These are phyloP conservation scores for Camelina hispida DNA, from an alignment of 345 rosid genomes.

Conservation along the genomic window DNA sequence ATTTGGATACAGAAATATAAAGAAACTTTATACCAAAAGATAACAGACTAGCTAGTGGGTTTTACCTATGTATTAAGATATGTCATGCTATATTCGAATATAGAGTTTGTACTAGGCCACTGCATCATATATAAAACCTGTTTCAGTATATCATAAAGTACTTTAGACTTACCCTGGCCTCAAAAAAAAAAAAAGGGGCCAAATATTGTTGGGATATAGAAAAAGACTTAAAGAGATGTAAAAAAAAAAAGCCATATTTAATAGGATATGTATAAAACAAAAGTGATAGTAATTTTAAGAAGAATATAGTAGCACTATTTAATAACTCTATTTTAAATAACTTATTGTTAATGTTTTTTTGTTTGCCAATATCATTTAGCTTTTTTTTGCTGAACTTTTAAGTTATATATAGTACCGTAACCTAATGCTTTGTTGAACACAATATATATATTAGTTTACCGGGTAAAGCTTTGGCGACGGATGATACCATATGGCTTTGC, in stretches of 20 bases:
- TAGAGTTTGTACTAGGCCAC: not conserved
- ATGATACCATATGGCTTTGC: conserved; percentile 72
- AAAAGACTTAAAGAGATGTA: no score
- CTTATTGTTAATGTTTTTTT: no score
- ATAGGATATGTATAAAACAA: not conserved
- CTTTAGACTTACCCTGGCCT: no score
- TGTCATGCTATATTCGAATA: not conserved
- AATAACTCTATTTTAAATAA: no score
- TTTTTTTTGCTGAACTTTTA: no score
- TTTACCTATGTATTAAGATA: not conserved
- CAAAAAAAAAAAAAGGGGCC: no score
- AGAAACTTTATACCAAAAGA: not conserved
- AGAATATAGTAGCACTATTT: not conserved
- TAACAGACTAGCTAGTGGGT: not conserved
- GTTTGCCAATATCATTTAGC: no score
- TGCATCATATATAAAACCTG: not conserved
- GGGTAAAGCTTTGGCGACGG: conserved; percentile 60
- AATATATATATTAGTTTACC: conserved; percentile 55
- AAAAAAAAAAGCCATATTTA: no score
- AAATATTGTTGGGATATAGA: not conserved
- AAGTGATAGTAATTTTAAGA: not conserved
- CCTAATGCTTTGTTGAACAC: conserved; percentile 1
- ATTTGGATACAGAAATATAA: not conserved
- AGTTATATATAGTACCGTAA: no score
- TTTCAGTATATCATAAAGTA: not conserved